These are phyloP conservation scores for Kurtzmaniella quercitrusa DNA, from an alignment of 1,139 yeast species.

Conservation along the genomic window DNA sequence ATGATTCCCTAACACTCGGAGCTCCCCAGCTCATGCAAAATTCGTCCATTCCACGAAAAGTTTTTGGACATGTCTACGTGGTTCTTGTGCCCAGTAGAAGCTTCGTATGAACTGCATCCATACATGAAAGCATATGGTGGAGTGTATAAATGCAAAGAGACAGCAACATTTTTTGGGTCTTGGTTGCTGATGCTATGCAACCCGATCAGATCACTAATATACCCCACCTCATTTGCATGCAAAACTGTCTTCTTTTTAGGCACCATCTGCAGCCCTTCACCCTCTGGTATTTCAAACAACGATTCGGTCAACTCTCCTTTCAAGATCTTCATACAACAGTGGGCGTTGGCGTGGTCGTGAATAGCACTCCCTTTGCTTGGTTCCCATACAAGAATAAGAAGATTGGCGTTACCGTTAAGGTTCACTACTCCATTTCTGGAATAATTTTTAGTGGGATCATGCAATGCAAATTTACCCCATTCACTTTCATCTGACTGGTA, in stretches of 20 bases:
- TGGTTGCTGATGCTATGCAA: conserved; percentile 63
- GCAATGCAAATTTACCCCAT: conserved; percentile 59
- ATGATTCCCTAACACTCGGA: conserved; percentile 27
- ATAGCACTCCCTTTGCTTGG: conserved; percentile 65
- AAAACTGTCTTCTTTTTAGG: conserved; percentile 33
- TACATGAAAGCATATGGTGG: conserved; percentile 73
- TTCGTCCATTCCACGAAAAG: conserved; percentile 59
- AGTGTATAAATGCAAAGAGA: conserved; percentile 69
- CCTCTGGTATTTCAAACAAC: conserved; percentile 50
- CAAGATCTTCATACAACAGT: conserved; percentile 63
- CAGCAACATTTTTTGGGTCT: conserved; percentile 43
- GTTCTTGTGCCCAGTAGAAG: conserved; percentile 46
- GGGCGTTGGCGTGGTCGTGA: conserved; percentile 78
- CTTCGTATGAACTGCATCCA: conserved; percentile 64
- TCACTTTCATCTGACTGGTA: conserved; percentile 50
- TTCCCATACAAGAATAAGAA: conserved; percentile 67
- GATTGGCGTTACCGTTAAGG: conserved; percentile 65
- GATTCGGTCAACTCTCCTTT: conserved; percentile 59
- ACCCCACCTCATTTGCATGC: conserved; percentile 51
- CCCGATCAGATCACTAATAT: conserved; percentile 65
- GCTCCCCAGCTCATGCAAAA: conserved; percentile 26
- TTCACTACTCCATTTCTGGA: conserved; percentile 65
- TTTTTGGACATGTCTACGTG: conserved; percentile 61
- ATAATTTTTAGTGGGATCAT: conserved; percentile 48
- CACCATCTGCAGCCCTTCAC: conserved; percentile 23